Evolutionary conservation across 371 early-diverging fungal genomes (phyloP).

Genomic region (Mortierella sp.): DNA sequence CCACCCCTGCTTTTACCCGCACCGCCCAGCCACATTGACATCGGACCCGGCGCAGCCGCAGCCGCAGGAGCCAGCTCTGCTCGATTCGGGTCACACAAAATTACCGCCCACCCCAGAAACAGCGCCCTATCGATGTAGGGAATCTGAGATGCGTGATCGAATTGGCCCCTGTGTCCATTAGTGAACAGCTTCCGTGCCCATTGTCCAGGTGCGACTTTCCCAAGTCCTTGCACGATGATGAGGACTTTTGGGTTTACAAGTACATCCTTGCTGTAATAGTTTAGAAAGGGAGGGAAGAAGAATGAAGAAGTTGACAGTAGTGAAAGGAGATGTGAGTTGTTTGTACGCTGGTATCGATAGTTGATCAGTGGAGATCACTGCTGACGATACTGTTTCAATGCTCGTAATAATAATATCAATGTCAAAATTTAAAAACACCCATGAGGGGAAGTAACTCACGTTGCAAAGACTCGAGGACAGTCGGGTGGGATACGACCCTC

Average conservation of each 20-base stretch:
- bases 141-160: constrained; percentile 29
- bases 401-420: background rate
- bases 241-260: constrained; percentile 29
- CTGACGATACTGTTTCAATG: background rate
- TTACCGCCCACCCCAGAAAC: constrained; percentile 28
- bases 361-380: background rate
- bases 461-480: constrained; percentile 30
- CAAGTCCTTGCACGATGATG: constrained; percentile 41
- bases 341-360: background rate
- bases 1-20: background rate
- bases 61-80: background rate
- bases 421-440: background rate
- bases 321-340: too few relatives aligned
- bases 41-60: background rate
- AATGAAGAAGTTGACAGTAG: background rate
- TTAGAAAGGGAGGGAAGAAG: background rate
- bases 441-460: background rate
- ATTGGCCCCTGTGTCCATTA: constrained; percentile 32
- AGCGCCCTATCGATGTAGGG: constrained; percentile 34
- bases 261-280: constrained; percentile 14
- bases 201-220: constrained; percentile 46
- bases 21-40: background rate
- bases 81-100: constrained; percentile 48
- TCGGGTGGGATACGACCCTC: background rate
- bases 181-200: constrained; percentile 52